These are phyloP conservation scores for Hyaloscypha finlandica DNA, from an alignment of 495 filamentous ascomycete genomes.

Conservation along the genomic window DNA sequence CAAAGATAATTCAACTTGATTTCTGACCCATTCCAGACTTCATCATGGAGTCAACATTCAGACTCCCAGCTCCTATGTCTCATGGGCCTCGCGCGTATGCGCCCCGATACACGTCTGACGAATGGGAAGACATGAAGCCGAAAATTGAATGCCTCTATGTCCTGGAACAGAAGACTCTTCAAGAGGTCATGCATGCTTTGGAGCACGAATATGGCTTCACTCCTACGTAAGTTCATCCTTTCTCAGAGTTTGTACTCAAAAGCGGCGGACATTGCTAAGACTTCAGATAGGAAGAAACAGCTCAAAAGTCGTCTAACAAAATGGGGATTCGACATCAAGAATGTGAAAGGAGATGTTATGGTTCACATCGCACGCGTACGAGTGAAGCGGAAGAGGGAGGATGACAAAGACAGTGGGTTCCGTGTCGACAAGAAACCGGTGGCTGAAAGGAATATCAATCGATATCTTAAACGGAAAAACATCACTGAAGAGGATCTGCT, in stretches of 20 bases:
- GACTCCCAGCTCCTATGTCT: background rate
- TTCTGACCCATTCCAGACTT: background rate
- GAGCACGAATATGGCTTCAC: background rate
- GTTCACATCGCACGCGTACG: background rate
- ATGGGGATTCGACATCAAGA: background rate
- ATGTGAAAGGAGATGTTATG: background rate
- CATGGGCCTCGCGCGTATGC: background rate
- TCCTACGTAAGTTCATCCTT: background rate
- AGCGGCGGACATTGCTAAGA: background rate
- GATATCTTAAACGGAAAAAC: background rate
- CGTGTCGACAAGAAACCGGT: background rate
- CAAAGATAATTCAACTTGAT: too few relatives aligned
- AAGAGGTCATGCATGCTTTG: background rate
- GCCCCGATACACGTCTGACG: background rate
- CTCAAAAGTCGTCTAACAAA: background rate
- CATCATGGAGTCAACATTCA: background rate
- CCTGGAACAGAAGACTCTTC: background rate
- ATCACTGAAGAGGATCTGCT: background rate
- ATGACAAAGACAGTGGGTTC: background rate
- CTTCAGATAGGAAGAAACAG: background rate
- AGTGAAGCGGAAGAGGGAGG: background rate
- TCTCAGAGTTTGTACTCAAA: background rate
- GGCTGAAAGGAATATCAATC: background rate
- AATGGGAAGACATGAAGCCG: constrained; percentile 1
- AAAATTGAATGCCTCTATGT: background rate